Base-by-base conservation (phyloP, 2,329 filamentous ascomycete genomes). In the Hypoxylon sp. region DNA sequence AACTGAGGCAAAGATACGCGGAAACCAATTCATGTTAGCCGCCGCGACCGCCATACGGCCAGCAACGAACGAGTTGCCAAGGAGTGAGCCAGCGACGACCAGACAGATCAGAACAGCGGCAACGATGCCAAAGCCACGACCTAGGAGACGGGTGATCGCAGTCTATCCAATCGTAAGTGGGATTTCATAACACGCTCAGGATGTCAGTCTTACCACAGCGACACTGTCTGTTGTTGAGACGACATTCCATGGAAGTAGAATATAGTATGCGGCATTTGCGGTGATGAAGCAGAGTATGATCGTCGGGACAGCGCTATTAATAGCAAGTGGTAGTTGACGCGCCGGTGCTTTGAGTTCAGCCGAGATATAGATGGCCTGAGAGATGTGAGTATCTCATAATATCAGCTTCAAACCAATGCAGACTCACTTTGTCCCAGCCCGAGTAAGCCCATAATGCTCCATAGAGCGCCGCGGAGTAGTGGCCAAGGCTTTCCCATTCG, bases 391-490 rank as follows among this genome's bases (percentile, higher is more conserved):
- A 21, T 50, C 14, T 32, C 37, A 21, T 11, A 12, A 9, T 29
- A 43, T 34, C 14, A 51, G 9, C 5, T 12, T n/a, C n/a, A n/a
- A 8, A 5, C 11, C 4, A n/a, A 29, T 29, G 30, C 9, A 29
- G 41, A 71, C 81, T 78, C 39, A 86, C 86, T 78, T 89, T 90
- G 59, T 90, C 88, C 88, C 88, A 90, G 0, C 88, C 88, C 0
- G 85, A 88, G 63, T 89, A 90, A 0, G 86, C 88, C 88, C 87
- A 90, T 0, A 90, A 73, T 0, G 86, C 87, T 0, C 84, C 88
- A 69, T 90, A 90, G 0, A 90, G 78, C 0, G 88, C 88, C 1
- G 87, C 83, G 2, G 86, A 87, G 60, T 85, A 85, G 69, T 89
- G 85, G 0, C 88, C 88, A 25, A 89, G 81, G 9, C 85, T 80